Conservation (phyloP, 208 protist species). For the Trichomonas gallinae region DNA sequence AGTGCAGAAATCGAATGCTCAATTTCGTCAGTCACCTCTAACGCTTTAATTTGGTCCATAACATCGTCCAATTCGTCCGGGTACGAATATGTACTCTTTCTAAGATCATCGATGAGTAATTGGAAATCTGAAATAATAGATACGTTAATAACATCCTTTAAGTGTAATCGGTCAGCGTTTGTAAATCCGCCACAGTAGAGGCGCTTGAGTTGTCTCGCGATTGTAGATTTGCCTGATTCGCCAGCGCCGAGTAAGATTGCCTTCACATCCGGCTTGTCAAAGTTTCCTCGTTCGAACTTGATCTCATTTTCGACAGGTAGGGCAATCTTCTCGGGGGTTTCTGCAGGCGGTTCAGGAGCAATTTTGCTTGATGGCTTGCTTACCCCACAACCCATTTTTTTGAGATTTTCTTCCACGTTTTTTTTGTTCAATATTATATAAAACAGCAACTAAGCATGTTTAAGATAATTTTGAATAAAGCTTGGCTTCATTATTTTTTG, state of each 20-base stretch:
- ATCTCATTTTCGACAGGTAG: neutral
- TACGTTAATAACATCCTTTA: neutral
- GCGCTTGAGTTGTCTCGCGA: slow-evolving; percentile 10
- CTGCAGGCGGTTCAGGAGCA: neutral
- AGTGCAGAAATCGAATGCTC: neutral
- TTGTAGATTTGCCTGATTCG: slow-evolving; percentile 28
- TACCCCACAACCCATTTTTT: neutral
- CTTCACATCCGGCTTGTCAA: neutral
- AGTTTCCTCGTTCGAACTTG: neutral
- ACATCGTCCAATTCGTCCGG: neutral
- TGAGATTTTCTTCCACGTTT: neutral
- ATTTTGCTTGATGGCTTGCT: neutral
- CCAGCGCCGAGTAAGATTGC: neutral
- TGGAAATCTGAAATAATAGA: slow-evolving; percentile 3
- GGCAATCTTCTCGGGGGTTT: neutral
- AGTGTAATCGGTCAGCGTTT: neutral
- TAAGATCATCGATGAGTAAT: neutral
- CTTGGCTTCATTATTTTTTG: too few relatives aligned
- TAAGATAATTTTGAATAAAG: too few relatives aligned
- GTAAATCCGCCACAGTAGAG: slow-evolving; percentile 24
- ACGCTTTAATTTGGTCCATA: neutral
- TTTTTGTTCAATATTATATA: too few relatives aligned
- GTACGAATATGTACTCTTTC: neutral
- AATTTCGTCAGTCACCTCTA: neutral
- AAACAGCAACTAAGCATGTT: too few relatives aligned